Evolutionary conservation across 768 basidiomycete species (phyloP), one percentile per base, ranked within the genome.

Genomic region (Trametes gibbosa): DNA sequence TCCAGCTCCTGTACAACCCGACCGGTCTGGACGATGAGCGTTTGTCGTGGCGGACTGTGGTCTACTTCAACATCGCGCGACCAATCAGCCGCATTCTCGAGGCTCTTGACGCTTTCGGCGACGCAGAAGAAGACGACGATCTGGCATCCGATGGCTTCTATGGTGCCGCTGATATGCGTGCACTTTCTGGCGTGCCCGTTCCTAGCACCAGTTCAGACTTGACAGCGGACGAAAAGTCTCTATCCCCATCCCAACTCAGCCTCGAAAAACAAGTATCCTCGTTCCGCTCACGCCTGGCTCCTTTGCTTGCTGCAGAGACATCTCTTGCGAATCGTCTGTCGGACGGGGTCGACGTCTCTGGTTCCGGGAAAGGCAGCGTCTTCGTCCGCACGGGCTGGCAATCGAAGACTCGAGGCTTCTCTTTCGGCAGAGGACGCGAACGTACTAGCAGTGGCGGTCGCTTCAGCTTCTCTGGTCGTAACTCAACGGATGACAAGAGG

Each of bases 301-400:
- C 85, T 14, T 77, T 92, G 9, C 77, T 86, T 41, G 77, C 82
- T 0, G 75, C 81, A 19, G 90, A 92, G 65, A 65, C 76, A 1
- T 79, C 81, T 42, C 81, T 92, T 43, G 89, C 83, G 6, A 84
- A 89, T 61, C 82, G 85, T 40, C 79, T 92, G 19, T 89, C 86
- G 53, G 90, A 89, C 25, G 90, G 89, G 14, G 73, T 90, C 53
- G 76, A 82, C 23, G 82, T 90, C 32, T 84, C 86, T 21, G 87
- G 87, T 27, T 87, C 87, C n/a, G 89, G 88, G 8, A 89, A 63
- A 43, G 68, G 87, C 59, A 82, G 83, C 52, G 82, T 92, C 34
- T 90, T 81, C 67, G 90, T 92, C 17, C 86, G 90, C 25, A 84
- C 81, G 48, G 90, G 90, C 13, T 92, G 90, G 90, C 90, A 92